A percentile compares a stretch with the other conserved stretches of the same genome.
Conservation (phyloP, 805 yeast species). For the Komagataella kurtzmanii region DNA sequence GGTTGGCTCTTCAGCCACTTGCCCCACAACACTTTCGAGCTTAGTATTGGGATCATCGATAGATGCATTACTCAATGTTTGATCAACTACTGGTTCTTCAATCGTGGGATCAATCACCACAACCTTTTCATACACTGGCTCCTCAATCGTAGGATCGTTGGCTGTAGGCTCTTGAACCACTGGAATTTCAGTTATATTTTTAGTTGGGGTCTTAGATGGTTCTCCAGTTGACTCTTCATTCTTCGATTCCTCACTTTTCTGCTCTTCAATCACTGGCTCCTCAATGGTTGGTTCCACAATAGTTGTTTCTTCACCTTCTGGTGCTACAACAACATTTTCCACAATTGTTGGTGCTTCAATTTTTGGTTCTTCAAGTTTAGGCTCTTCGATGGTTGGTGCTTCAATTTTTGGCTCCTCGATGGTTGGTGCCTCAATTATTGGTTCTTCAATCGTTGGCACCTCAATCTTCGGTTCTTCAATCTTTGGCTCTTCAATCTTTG, state of each 20-base stretch:
- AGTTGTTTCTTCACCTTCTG: background rate
- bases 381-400: slow-evolving; percentile 2
- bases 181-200: slow-evolving; percentile 4
- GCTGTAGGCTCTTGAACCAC: slow-evolving; percentile 6
- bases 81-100: slow-evolving; percentile 5
- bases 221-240: slow-evolving; percentile 1
- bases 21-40: slow-evolving; percentile 7
- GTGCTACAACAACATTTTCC: slow-evolving; percentile 1
- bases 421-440: slow-evolving; percentile 3
- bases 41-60: slow-evolving; percentile 5
- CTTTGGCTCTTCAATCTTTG: slow-evolving; percentile 3
- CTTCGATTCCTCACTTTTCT: background rate
- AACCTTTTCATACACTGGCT: slow-evolving; percentile 8
- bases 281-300: background rate
- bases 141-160: slow-evolving; percentile 3
- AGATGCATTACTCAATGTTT: slow-evolving; percentile 7
- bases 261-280: background rate
- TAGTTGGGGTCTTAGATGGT: slow-evolving; percentile 3
- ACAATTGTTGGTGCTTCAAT: background rate
- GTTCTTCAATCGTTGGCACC: slow-evolving; percentile 5
- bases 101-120: background rate
- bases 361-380: background rate
- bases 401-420: background rate
- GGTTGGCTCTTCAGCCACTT: slow-evolving; percentile 4
- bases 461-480: slow-evolving; percentile 4